phyloP scores from a whole-genome alignment of 129 eudicot species.

The Tanacetum coccineum region DNA sequence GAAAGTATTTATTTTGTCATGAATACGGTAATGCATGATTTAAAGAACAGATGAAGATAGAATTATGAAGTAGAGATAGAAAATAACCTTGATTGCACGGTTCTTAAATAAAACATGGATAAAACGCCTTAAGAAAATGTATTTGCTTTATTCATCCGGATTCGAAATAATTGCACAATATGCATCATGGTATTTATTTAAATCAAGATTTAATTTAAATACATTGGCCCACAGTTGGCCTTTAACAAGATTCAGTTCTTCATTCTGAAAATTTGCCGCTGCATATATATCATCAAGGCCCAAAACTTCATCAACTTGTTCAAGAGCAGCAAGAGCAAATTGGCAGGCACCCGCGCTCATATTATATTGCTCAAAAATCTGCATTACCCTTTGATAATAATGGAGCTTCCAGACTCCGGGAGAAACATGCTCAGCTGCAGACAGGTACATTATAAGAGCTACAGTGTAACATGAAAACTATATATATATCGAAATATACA shows the following conservation, averaged over 20 bases:
- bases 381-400: slow-evolving; percentile 98
- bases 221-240: slow-evolving; percentile 98
- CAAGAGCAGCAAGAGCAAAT: slow-evolving; percentile 97
- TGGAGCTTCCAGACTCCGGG: slow-evolving; percentile 88
- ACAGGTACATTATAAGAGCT: slow-evolving; percentile 14
- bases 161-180: slow-evolving; percentile 93
- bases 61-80: slow-evolving; percentile 1
- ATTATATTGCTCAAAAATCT: slow-evolving; percentile 81
- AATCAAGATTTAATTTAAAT: slow-evolving; percentile 78
- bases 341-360: slow-evolving; percentile 84
- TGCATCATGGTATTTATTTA: slow-evolving; percentile 68
- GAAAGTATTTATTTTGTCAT: neutral
- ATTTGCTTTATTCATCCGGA: slow-evolving; percentile 97
- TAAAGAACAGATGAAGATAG: neutral
- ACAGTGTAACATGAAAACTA: slow-evolving; percentile 4
- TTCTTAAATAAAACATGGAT: slow-evolving; percentile 81
- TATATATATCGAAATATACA: neutral
- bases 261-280: too few species aligned
- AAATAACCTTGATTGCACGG: slow-evolving; percentile 77
- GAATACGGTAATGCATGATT: slow-evolving; percentile 3
- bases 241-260: slow-evolving; percentile 48
- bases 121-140: slow-evolving; percentile 90
- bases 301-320: slow-evolving; percentile 93
- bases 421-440: slow-evolving; percentile 56
- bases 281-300: too few species aligned